Percentiles rank a stretch among this genome's conserved stretches.
Evolutionary conservation across 163 green algal genomes (phyloP).

Genomic region (Scenedesmus sp.): DNA sequence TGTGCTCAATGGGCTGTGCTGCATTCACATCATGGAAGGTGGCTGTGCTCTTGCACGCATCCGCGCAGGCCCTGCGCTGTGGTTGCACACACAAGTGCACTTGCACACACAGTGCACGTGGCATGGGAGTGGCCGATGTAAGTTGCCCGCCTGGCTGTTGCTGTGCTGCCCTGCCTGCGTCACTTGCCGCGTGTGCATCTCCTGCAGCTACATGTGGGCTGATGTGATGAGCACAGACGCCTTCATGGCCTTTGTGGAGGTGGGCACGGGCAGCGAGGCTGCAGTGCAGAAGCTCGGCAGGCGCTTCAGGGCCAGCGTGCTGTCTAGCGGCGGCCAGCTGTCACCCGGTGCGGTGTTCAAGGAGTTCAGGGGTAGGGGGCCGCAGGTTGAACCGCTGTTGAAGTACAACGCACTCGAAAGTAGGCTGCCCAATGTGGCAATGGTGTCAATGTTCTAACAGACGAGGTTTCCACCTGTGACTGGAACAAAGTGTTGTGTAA

Average conservation of each 20-base stretch:
- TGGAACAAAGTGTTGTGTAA: no score
- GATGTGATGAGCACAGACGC: slow-evolving; percentile 44
- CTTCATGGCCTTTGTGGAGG: slow-evolving; percentile 36
- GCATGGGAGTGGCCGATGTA: not conserved
- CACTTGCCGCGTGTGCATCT: not conserved
- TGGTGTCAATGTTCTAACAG: no score
- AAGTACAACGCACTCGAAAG: slow-evolving; percentile 24
- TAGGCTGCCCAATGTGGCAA: not conserved
- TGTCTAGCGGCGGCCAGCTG: slow-evolving; percentile 1
- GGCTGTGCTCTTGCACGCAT: no score
- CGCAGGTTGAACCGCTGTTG: slow-evolving; percentile 5
- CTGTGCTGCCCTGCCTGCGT: not conserved
- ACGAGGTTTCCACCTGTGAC: no score
- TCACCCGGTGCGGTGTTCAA: slow-evolving; percentile 17
- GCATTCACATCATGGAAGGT: not conserved
- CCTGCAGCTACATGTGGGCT: slow-evolving; percentile 47
- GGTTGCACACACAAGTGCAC: no score
- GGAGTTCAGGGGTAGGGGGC: slow-evolving; percentile 29
- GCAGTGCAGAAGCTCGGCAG: slow-evolving; percentile 4
- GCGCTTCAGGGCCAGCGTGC: slow-evolving; percentile 21
- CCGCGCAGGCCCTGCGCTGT: no score
- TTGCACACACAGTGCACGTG: no score
- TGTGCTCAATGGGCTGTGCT: not conserved
- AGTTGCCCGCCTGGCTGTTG: not conserved
- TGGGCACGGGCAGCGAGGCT: not conserved